phyloP scores from a whole-genome alignment of 106 monocot genomes.

The Hemerocallis citrina region DNA sequence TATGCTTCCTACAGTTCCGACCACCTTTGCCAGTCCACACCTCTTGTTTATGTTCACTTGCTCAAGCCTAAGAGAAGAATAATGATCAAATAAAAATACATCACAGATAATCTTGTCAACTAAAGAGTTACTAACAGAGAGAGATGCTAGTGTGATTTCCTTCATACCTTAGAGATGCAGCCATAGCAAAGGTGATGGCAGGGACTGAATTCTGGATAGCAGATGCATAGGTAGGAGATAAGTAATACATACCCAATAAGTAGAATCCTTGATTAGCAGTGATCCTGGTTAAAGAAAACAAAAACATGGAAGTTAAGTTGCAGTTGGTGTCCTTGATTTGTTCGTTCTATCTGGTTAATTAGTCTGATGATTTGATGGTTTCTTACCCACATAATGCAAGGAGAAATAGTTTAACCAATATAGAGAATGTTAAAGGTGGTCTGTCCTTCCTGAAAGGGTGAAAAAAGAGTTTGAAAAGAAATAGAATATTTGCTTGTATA shows the following conservation, averaged over 20 bases:
- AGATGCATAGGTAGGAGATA: slow-evolving; percentile 84
- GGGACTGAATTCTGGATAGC: slow-evolving; percentile 88
- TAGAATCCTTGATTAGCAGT: slow-evolving; percentile 90
- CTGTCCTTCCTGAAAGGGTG: slow-evolving; percentile 59
- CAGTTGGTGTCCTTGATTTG: not conserved
- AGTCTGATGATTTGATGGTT: too few species aligned
- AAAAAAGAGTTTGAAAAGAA: too few species aligned
- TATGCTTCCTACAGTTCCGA: slow-evolving; percentile 47
- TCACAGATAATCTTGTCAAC: not conserved
- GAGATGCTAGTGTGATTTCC: not conserved
- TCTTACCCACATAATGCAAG: slow-evolving; percentile 66
- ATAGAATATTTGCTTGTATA: too few species aligned
- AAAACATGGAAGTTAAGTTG: not conserved
- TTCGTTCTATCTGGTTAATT: too few species aligned
- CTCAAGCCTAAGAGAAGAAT: slow-evolving; percentile 29
- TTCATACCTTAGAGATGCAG: slow-evolving; percentile 52
- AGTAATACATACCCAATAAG: slow-evolving; percentile 76
- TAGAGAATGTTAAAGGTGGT: slow-evolving; percentile 57
- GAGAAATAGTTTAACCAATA: slow-evolving; percentile 57
- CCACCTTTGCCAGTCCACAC: slow-evolving; percentile 45
- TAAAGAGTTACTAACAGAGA: not conserved
- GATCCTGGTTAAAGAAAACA: slow-evolving; percentile 28
- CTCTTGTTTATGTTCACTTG: slow-evolving; percentile 40
- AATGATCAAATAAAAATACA: not conserved
- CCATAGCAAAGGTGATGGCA: slow-evolving; percentile 85